Evolutionary conservation across 441 rosid genomes (phyloP).

Genomic region (Croton laevigatus): DNA sequence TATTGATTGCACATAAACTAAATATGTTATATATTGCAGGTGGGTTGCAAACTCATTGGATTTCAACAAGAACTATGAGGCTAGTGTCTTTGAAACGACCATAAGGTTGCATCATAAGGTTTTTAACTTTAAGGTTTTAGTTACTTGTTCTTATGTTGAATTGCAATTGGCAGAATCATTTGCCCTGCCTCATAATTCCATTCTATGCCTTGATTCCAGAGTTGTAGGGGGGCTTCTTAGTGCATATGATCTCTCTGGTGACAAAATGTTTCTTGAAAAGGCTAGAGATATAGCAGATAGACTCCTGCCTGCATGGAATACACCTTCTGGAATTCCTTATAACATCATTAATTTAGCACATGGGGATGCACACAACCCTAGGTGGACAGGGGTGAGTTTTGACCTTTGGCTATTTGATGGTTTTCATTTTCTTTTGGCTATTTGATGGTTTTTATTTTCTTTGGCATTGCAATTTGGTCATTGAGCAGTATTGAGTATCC

Average conservation of each 20-base stretch:
- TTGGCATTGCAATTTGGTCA: not conserved
- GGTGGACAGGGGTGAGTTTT: slow-evolving; percentile 81
- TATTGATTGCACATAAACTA: not conserved
- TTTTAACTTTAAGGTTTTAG: slow-evolving; percentile 30
- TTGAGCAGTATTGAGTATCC: not conserved
- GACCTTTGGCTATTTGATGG: slow-evolving; percentile 25
- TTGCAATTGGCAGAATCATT: not conserved
- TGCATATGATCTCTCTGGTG: slow-evolving; percentile 91
- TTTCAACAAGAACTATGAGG: slow-evolving; percentile 85
- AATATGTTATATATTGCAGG: slow-evolving; percentile 42
- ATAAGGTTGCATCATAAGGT: slow-evolving; percentile 92
- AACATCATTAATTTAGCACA: slow-evolving; percentile 75
- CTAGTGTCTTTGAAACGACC: slow-evolving; percentile 98
- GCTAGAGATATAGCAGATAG: slow-evolving; percentile 96
- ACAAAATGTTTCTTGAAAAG: slow-evolving; percentile 80
- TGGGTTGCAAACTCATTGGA: slow-evolving; percentile 93
- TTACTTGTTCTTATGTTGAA: slow-evolving; percentile 17
- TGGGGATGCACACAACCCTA: slow-evolving; percentile 79
- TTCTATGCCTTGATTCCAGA: slow-evolving; percentile 42
- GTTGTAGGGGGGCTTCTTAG: slow-evolving; percentile 99
- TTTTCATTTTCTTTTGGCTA: slow-evolving; percentile 18
- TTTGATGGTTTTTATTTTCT: slow-evolving; percentile 9
- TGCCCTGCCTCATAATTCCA: slow-evolving; percentile 1
- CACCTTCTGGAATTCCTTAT: slow-evolving; percentile 79
- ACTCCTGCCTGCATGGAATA: slow-evolving; percentile 93